Conservation (phyloP, 1,139 yeast genomes). For the Taphrina communis region DNA sequence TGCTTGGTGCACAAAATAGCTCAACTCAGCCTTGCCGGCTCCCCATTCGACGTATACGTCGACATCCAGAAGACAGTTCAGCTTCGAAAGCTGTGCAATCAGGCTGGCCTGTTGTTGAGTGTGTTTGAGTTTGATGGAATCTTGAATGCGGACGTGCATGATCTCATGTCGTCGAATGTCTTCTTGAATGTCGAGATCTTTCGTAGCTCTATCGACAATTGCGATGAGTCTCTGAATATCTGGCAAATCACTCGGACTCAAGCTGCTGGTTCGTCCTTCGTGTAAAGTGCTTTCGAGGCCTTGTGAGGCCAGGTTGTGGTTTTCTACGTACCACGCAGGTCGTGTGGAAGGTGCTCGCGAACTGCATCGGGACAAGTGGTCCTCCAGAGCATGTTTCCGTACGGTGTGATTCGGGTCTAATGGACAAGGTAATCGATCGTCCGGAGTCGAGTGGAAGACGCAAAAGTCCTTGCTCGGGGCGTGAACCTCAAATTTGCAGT, state of each 20-base stretch:
- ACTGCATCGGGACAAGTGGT: slow-evolving; percentile 10
- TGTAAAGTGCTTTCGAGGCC: background rate
- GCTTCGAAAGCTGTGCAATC: slow-evolving; percentile 3
- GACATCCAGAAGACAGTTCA: background rate
- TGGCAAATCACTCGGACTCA: background rate
- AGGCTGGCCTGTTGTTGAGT: slow-evolving; percentile 31
- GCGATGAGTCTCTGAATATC: background rate
- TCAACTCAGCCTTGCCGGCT: slow-evolving; percentile 18
- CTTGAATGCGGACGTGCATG: slow-evolving; percentile 17
- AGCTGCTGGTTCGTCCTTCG: background rate
- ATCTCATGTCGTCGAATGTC: slow-evolving; percentile 6
- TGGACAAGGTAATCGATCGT: slow-evolving; percentile 18
- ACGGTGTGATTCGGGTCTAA: slow-evolving; percentile 28
- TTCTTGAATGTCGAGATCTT: background rate
- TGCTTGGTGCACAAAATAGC: slow-evolving; percentile 12
- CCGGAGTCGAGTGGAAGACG: slow-evolving; percentile 3
- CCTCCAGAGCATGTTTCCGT: background rate
- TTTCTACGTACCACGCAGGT: slow-evolving; percentile 13
- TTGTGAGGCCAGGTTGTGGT: background rate
- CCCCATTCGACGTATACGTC: slow-evolving; percentile 26
- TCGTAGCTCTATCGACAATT: background rate
- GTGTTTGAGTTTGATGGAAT: slow-evolving; percentile 5
- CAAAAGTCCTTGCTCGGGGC: slow-evolving; percentile 2
- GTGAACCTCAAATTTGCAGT: slow-evolving; percentile 9
- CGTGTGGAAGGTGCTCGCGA: background rate